Conservation (phyloP, 345 rosid genomes). For the Lumnitzera racemosa region DNA sequence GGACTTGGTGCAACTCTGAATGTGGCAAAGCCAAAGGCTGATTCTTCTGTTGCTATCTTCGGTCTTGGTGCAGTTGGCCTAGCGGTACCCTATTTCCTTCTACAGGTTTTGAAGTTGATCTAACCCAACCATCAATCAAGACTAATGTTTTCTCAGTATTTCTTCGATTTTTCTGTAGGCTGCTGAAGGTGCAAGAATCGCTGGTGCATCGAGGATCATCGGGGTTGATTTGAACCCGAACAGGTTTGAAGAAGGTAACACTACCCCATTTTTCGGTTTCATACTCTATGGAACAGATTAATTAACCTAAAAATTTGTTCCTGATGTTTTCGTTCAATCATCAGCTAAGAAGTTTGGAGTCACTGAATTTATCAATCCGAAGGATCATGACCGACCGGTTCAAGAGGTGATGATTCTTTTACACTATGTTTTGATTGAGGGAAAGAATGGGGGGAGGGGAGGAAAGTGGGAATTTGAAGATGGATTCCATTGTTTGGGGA, state of each 20-base stretch:
- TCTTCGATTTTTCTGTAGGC: conserved; percentile 13
- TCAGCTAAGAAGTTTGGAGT: conserved; percentile 38
- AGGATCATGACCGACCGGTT: conserved; percentile 25
- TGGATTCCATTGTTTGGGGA: too few species aligned
- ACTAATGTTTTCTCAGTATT: too few species aligned
- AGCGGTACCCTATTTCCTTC: conserved; percentile 9
- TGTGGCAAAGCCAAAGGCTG: conserved; percentile 37
- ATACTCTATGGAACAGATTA: not conserved
- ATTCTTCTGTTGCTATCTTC: conserved; percentile 26
- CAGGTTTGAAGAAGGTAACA: conserved; percentile 25
- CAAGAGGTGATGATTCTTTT: conserved; percentile 18
- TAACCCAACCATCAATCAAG: too few species aligned
- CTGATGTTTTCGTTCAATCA: not conserved
- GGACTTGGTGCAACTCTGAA: conserved; percentile 37
- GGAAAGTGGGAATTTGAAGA: too few species aligned
- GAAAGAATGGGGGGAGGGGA: too few species aligned
- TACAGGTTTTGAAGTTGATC: too few species aligned
- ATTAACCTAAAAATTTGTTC: not conserved
- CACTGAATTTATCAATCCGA: conserved; percentile 30
- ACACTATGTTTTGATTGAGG: too few species aligned
- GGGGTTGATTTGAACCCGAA: conserved; percentile 31
- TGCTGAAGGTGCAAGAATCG: conserved; percentile 37
- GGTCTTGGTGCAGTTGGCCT: conserved; percentile 45
- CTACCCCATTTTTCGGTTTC: not conserved
- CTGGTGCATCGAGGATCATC: conserved; percentile 36